Conservation (phyloP, 169 alveolate species). For the Plasmodium relictum region DNA sequence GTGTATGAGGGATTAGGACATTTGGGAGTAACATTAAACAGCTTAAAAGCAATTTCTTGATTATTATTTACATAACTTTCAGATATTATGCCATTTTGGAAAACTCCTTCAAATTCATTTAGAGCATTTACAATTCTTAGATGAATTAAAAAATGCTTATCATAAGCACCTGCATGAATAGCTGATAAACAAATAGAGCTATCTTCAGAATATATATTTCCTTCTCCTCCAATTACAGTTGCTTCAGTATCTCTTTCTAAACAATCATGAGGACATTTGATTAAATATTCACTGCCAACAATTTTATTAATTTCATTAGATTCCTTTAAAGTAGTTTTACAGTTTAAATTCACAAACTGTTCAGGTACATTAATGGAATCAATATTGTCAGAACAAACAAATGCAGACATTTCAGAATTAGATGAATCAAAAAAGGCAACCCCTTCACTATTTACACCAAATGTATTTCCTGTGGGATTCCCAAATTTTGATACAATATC, state of each 20-base stretch:
- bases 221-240: conserved; percentile 88
- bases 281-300: conserved; percentile 83
- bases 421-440: conserved; percentile 80
- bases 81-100: conserved; percentile 86
- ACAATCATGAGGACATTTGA: conserved; percentile 91
- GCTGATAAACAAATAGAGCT: conserved; percentile 91
- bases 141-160: conserved; percentile 77
- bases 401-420: conserved; percentile 83
- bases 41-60: conserved; percentile 82
- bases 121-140: conserved; percentile 84
- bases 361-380: conserved; percentile 84
- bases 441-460: conserved; percentile 81
- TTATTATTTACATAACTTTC: conserved; percentile 80
- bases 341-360: conserved; percentile 81
- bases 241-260: conserved; percentile 82
- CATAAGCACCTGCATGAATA: conserved; percentile 89
- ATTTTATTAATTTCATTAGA: conserved; percentile 86
- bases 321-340: conserved; percentile 83
- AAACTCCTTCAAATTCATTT: conserved; percentile 86
- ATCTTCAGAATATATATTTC: conserved; percentile 87
- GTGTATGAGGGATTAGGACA: conserved; percentile 64
- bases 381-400: conserved; percentile 80
- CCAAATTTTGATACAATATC: conserved; percentile 48
- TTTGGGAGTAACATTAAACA: conserved; percentile 78
- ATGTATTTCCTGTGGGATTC: conserved; percentile 76